Evolutionary conservation across 768 basidiomycete species (phyloP), one percentile per base, ranked within the genome.

Genomic region (Lepiota brunneoincarnata): DNA sequence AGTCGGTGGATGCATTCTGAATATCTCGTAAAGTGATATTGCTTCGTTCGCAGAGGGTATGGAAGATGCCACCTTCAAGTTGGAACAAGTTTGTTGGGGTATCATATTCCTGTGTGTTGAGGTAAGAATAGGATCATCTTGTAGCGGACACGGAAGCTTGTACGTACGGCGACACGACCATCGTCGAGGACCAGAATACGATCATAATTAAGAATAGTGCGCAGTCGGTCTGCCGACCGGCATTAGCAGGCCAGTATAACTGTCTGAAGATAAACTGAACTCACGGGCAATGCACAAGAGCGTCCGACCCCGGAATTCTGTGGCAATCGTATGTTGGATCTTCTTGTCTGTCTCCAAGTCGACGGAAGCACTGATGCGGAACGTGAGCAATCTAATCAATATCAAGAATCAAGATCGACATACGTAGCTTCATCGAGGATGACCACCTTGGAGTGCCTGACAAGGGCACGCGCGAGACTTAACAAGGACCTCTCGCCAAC

Each of bases 251-350:
- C 9, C 2, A 26, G 81, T 31, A 40, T 14, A 3, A 21, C 18
- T 17, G 41, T 24, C n/a, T 21, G 26, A 40, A 11, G 6, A 17
- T 4, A 21, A 6, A n/a, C 15, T 12, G 42, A n/a, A 75, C 84
- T 65, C 60, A 87, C 84, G 89, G 45, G 87, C 87, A 59, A 91
- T 91, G 65, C 86, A 89, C 20, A 92, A 69, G 15, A 91, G 73
- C 0, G 91, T 92, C 49, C 84, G 80, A 59, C 86, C 82, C 40
- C 69, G 73, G 72, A 93, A 93, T 66, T 86, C 80, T 5, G 71
- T 76, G 6, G 85, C 77, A 47, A 95, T 93, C 3, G 91, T 93
- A 37, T 80, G 71, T 61, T 94, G 91, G 51, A 95, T 91, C 67
- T 86, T 87, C 56, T 81, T 72, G 67, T 93, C 91, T 0, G 89